Base-by-base conservation (phyloP, 768 basidiomycete genomes). In the Leccinum broughii region DNA sequence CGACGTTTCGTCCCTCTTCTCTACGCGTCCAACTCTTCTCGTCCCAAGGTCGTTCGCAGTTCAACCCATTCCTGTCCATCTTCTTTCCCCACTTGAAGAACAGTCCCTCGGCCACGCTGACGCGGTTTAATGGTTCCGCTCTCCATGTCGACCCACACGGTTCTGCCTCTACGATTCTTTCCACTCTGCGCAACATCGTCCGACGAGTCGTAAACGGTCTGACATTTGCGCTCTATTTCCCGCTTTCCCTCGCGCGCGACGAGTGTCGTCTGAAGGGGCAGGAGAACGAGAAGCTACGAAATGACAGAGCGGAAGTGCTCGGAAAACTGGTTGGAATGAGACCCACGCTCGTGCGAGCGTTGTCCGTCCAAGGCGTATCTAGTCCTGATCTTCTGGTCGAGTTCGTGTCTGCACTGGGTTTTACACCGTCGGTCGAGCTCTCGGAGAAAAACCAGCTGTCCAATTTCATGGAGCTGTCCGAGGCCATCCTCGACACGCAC, bases 281-380 rank as follows among this genome's bases (percentile, higher is more conserved):
- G 49, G 78, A 81, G 51, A 78, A 94, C 15, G 83, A 89, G 60
- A 80, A 72, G 28, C 77, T 90, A 3, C 81, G 92, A 13, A 83
- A 95, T 65, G 80, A 85, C 63, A 80, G 85, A 4, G 92, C 92
- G 0, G 79, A 86, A 63, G 75, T 79, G 7, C 80, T 95, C 4
- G 93, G 93, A 1, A 70, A 73, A 3, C 79, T 95, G 6, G 77
- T 86, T 1, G 78, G 76, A 46, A 77, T 85, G 67, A 81, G 89
- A 22, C 78, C 79, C 9, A 58, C 70, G 7, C 72, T 88, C n/a
- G 67, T 76, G 15, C 59, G 65, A 14, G 69, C 77, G 24, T 64
- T 83, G 20, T 48, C 65, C 8, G 30, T 15, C 14, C 39, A 60
- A 26, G 51, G 63, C 15, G 35, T 10, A 46, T 50, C 59, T 35